phyloP scores from a whole-genome alignment of 2,329 filamentous ascomycete species.

The Arthrobotrys sinensis region DNA sequence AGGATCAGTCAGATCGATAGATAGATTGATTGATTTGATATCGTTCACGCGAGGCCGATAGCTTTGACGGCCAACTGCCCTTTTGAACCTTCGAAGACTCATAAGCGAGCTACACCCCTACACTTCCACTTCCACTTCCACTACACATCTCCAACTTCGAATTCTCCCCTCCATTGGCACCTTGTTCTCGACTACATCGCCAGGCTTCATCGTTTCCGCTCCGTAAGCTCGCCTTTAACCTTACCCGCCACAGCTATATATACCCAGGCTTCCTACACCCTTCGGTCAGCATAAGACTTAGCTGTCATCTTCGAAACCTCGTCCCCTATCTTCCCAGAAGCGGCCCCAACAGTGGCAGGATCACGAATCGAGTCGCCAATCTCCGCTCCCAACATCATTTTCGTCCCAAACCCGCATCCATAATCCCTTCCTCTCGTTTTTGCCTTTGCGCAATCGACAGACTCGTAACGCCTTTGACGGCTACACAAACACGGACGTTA shows the following conservation, averaged over 20 bases:
- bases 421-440: slow-evolving; percentile 30
- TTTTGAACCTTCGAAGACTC: slow-evolving; percentile 60
- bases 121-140: slow-evolving; percentile 59
- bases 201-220: slow-evolving; percentile 61
- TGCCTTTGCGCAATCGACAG: slow-evolving; percentile 59
- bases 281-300: slow-evolving; percentile 8
- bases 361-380: slow-evolving; percentile 61
- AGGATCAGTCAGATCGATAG: slow-evolving; percentile 42
- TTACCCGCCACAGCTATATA: slow-evolving; percentile 62
- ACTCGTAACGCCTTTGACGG: slow-evolving; percentile 59
- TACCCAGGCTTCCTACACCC: slow-evolving; percentile 13
- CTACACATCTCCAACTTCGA: slow-evolving; percentile 51
- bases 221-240: slow-evolving; percentile 45
- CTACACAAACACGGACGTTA: slow-evolving; percentile 61
- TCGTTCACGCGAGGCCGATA: slow-evolving; percentile 60
- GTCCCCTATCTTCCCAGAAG: slow-evolving; percentile 28
- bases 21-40: slow-evolving; percentile 5
- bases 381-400: slow-evolving; percentile 55
- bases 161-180: slow-evolving; percentile 63
- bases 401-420: slow-evolving; percentile 32
- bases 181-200: slow-evolving; percentile 38
- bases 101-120: slow-evolving; percentile 61
- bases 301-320: slow-evolving; percentile 28
- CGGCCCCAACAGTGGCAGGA: slow-evolving; percentile 58
- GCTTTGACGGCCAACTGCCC: slow-evolving; percentile 51